These are phyloP conservation scores for Xylariaceae sp. DNA, from an alignment of 2,329 filamentous ascomycete species.

Conservation along the genomic window DNA sequence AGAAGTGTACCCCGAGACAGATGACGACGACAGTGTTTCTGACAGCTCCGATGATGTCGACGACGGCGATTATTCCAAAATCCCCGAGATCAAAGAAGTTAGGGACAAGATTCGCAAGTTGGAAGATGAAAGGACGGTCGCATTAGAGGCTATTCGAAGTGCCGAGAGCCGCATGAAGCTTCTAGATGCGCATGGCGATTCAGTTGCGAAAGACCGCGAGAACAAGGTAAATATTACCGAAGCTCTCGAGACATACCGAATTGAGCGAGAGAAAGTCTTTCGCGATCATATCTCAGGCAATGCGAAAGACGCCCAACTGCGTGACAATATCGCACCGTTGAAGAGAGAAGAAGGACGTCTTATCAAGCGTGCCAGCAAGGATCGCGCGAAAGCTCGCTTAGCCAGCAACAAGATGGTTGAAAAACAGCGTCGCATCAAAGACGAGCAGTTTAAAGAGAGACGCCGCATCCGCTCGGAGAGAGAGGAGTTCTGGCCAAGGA, in stretches of 20 bases:
- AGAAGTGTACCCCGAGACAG: conserved; percentile 49
- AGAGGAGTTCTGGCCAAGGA: conserved; percentile 47
- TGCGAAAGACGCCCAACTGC: conserved; percentile 30
- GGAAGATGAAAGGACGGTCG: conserved; percentile 26
- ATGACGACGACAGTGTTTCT: conserved; percentile 28
- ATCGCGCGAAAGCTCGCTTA: conserved; percentile 25
- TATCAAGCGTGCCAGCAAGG: conserved; percentile 20
- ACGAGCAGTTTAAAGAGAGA: conserved; percentile 40
- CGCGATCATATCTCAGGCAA: conserved; percentile 22
- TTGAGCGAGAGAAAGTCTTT: conserved; percentile 41
- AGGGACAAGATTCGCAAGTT: conserved; percentile 31
- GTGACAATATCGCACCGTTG: conserved; percentile 29
- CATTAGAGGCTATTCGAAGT: conserved; percentile 31
- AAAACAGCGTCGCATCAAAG: conserved; percentile 33
- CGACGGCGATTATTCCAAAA: conserved; percentile 23
- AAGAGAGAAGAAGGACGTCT: conserved; percentile 33
- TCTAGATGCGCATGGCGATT: conserved; percentile 38
- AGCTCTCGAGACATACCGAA: conserved; percentile 38
- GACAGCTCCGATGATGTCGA: conserved; percentile 15
- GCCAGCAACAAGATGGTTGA: conserved; percentile 33
- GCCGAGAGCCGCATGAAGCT: conserved; percentile 37
- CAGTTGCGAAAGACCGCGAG: conserved; percentile 30
- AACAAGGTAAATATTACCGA: conserved; percentile 32
- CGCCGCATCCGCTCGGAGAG: conserved; percentile 40
- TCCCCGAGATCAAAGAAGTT: conserved; percentile 32